phyloP scores from a whole-genome alignment of 352 stramenopile species.

The Phytophthora cactorum region DNA sequence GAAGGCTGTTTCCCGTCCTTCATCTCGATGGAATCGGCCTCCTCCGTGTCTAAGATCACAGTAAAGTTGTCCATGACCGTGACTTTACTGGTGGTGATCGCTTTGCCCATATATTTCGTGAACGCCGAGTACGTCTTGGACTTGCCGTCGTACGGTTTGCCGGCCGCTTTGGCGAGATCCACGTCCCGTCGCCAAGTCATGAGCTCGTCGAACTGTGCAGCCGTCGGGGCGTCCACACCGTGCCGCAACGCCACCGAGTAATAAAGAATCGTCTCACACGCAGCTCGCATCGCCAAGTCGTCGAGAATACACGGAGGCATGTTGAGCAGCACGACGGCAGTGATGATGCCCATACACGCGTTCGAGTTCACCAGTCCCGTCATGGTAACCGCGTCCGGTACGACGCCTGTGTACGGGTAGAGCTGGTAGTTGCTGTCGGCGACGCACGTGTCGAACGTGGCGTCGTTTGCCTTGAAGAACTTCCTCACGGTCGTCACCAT shows the following conservation, averaged over 20 bases:
- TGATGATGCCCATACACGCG: constrained; percentile 62
- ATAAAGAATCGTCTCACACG: constrained; percentile 70
- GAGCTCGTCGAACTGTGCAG: constrained; percentile 49
- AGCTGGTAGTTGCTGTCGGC: constrained; percentile 59
- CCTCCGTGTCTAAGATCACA: constrained; percentile 35
- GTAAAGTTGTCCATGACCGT: constrained; percentile 51
- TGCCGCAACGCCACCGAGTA: constrained; percentile 54
- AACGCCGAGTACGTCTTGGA: constrained; percentile 59
- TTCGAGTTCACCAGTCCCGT: constrained; percentile 49
- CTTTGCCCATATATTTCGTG: constrained; percentile 47
- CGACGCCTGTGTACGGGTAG: constrained; percentile 61
- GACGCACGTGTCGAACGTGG: constrained; percentile 56
- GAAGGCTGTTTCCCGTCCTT: constrained; percentile 37
- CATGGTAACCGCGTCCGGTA: constrained; percentile 46
- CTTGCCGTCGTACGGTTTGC: constrained; percentile 54
- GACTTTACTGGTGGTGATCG: constrained; percentile 44
- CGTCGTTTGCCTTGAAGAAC: constrained; percentile 58
- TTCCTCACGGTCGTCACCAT: constrained; percentile 46
- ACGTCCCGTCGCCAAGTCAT: constrained; percentile 63
- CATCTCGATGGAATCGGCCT: constrained; percentile 37
- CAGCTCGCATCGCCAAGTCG: constrained; percentile 55
- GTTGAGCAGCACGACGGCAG: constrained; percentile 42
- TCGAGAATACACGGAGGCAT: constrained; percentile 59
- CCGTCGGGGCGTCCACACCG: constrained; percentile 34
- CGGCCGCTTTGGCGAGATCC: constrained; percentile 52